Base-by-base conservation (phyloP, 2,329 filamentous ascomycete species). In the Pyrenophora seminiperda region DNA sequence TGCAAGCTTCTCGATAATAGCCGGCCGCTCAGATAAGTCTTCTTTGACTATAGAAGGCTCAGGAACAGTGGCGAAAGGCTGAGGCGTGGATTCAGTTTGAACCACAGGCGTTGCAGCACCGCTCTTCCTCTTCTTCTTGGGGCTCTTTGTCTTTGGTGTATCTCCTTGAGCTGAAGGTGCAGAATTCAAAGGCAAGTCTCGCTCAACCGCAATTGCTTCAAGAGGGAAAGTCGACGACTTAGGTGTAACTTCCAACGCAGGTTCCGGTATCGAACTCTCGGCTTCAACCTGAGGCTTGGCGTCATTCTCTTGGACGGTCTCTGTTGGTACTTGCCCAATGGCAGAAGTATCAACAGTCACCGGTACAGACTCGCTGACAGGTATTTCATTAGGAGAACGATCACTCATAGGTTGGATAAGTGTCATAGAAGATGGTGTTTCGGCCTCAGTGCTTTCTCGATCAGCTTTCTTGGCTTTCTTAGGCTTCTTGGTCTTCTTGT, bases 381-480 rank as follows among this genome's bases (percentile, higher is more conserved):
- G 4, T 11, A n/a, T 6, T n/a, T 18, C n/a, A 4, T 54, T 53
- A 13, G 52, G 20, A 5, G 39, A 20, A 14, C 38, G 39, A 20
- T 61, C 58, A 17, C 36, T 19, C 4, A 37, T 32, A 20, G 52
- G 48, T 10, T 38, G 50, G 17, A 20, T 51, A 3, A 51, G 47
- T 20, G 50, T 43, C 0, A 42, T 51, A 5, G 56, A 36, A 6
- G 56, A 38, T 5, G 50, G 47, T 2, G 54, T 56, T 20, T 50
- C 53, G 10, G 38, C 27, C 32, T 58, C 53, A 4, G 39, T 47
- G 32, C 58, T 66, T 41, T 59, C 62, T 3, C 49, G 61, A 31
- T 65, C 59, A 30, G 53, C 53, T 32, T 65, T 66, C 55, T 68
- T 68, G 3, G 24, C 45, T 40, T 67, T 70, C 41, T 68, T 69